Percentiles rank a stretch among this genome's conserved stretches.
phyloP scores from a whole-genome alignment of 805 yeast genomes.

The Kodamaea fukazawae region DNA sequence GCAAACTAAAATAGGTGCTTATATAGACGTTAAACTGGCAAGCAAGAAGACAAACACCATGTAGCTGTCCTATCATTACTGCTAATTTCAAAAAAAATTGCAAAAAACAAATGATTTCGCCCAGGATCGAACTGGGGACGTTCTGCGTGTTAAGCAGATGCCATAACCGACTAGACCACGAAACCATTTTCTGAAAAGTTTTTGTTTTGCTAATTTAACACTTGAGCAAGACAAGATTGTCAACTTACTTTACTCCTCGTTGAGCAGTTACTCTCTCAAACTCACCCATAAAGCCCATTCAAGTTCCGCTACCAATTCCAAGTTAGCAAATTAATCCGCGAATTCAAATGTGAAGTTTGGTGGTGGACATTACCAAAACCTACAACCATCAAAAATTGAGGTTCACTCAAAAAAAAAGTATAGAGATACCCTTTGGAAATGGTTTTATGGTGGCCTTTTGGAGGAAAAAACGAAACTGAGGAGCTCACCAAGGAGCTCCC shows the following conservation, averaged over 20 bases:
- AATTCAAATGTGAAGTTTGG: too few relatives aligned
- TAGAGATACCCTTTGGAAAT: background rate
- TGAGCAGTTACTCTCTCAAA: too few relatives aligned
- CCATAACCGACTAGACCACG: constrained; percentile 99
- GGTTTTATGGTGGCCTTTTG: constrained; percentile 32
- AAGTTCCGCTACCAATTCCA: too few relatives aligned
- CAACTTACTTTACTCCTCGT: too few relatives aligned
- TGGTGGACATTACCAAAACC: too few relatives aligned
- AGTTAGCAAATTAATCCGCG: too few relatives aligned
- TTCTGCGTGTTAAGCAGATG: constrained; percentile 99
- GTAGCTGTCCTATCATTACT: background rate
- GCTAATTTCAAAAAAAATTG: too few relatives aligned
- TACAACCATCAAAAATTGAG: too few relatives aligned
- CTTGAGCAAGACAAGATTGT: too few relatives aligned
- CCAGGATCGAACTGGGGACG: constrained; percentile 99
- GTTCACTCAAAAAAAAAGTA: too few relatives aligned
- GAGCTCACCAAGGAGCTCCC: constrained; percentile 36
- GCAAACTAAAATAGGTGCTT: constrained; percentile 1
- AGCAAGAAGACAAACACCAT: background rate
- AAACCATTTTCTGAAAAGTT: constrained; percentile 58
- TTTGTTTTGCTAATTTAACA: too few relatives aligned
- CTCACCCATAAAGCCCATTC: too few relatives aligned
- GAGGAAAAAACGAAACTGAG: constrained; percentile 20
- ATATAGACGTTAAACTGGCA: background rate
- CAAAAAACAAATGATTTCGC: constrained; percentile 68